Conservation (phyloP, 305 asterid genomes). For the Ilex paraguariensis region DNA sequence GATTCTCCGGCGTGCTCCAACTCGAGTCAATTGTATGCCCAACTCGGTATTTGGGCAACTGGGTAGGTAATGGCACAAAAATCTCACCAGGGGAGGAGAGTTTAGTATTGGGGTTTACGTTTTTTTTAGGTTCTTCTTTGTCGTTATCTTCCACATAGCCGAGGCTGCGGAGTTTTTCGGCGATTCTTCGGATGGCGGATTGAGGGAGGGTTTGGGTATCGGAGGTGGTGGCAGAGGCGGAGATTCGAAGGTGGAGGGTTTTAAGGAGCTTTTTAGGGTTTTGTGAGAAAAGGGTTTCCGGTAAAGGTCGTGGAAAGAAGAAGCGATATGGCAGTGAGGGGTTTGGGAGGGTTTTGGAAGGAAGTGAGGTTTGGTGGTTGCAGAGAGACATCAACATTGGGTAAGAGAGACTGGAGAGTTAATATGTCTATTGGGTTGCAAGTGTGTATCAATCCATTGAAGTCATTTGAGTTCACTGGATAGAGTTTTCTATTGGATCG, state of each 20-base stretch:
- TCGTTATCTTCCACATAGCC: constrained; percentile 62
- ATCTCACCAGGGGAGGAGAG: constrained; percentile 74
- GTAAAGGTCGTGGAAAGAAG: too few species aligned
- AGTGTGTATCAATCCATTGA: too few species aligned
- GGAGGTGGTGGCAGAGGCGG: constrained; percentile 28
- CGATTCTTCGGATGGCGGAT: constrained; percentile 72
- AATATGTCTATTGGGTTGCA: too few species aligned
- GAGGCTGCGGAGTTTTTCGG: constrained; percentile 86
- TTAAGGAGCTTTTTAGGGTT: constrained; percentile 17
- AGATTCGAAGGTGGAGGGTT: constrained; percentile 15
- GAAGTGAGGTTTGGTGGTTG: too few species aligned
- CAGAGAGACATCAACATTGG: too few species aligned
- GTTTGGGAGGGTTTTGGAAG: too few species aligned
- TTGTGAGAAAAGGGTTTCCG: too few species aligned
- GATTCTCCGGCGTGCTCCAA: constrained; percentile 94
- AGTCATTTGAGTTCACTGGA: too few species aligned
- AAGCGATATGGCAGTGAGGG: too few species aligned
- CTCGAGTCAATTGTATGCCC: constrained; percentile 95
- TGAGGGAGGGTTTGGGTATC: constrained; percentile 43
- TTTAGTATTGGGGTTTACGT: too few species aligned
- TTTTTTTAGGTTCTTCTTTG: neutral
- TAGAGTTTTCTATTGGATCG: too few species aligned
- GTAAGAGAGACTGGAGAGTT: too few species aligned
- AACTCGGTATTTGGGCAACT: constrained; percentile 66
- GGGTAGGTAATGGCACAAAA: constrained; percentile 67